phyloP scores from a whole-genome alignment of 257 asterid species.

The Anisodus acutangulus region DNA sequence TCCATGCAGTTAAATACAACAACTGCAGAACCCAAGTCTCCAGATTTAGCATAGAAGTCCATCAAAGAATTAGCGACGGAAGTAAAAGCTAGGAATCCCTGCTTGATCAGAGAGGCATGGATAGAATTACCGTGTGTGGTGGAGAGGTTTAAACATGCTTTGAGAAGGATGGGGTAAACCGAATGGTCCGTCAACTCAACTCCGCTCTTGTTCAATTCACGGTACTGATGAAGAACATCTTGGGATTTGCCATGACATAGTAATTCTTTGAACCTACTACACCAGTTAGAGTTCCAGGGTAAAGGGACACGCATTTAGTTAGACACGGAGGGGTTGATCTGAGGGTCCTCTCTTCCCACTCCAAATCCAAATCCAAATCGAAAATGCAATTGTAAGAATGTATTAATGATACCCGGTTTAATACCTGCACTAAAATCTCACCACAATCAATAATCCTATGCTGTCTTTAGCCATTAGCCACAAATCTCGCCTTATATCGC shows the following conservation, averaged over 20 bases:
- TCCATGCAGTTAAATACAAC: slow-evolving; percentile 54
- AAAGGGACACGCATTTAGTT: slow-evolving; percentile 45
- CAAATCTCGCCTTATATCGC: too few relatives aligned
- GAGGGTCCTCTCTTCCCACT: not conserved
- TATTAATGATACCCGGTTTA: too few relatives aligned
- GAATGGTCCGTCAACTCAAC: slow-evolving; percentile 54
- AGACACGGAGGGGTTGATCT: not conserved
- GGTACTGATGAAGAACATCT: slow-evolving; percentile 56
- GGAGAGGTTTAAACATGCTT: slow-evolving; percentile 61
- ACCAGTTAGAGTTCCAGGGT: slow-evolving; percentile 40
- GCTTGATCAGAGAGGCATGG: slow-evolving; percentile 69
- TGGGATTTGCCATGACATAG: slow-evolving; percentile 56
- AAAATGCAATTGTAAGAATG: not conserved
- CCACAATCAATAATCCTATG: too few relatives aligned
- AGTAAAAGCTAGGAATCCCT: slow-evolving; percentile 63
- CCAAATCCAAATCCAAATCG: not conserved
- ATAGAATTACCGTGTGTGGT: slow-evolving; percentile 52
- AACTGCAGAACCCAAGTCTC: slow-evolving; percentile 52
- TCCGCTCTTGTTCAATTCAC: slow-evolving; percentile 46
- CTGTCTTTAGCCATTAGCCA: too few relatives aligned
- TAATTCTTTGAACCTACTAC: slow-evolving; percentile 53
- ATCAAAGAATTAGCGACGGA: slow-evolving; percentile 69
- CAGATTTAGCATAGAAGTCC: slow-evolving; percentile 74
- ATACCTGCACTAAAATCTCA: too few relatives aligned
- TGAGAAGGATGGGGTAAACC: slow-evolving; percentile 63